A percentile compares a stretch with the other conserved stretches of the same genome.
phyloP scores from a whole-genome alignment of 2,329 filamentous ascomycete genomes.

The Chaetomium olivaceum region DNA sequence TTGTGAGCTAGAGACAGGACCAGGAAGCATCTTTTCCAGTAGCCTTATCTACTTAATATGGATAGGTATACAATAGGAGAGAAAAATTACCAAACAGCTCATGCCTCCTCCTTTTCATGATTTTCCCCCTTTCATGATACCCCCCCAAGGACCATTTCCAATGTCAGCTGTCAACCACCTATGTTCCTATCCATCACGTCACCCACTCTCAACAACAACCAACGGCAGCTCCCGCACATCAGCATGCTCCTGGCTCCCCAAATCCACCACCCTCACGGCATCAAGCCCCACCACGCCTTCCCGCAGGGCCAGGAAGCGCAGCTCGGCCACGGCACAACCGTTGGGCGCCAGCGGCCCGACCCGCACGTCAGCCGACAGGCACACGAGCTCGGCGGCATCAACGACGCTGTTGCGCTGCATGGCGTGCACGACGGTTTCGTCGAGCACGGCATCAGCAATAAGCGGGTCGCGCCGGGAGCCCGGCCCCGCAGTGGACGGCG shows the following conservation, averaged over 20 bases:
- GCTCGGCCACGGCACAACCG: constrained; percentile 71
- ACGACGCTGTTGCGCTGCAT: constrained; percentile 66
- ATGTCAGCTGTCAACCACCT: neutral
- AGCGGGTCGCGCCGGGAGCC: constrained; percentile 20
- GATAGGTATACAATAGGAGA: neutral
- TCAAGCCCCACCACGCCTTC: constrained; percentile 71
- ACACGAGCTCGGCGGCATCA: constrained; percentile 69
- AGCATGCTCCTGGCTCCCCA: constrained; percentile 73
- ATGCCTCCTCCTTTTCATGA: neutral
- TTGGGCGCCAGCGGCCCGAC: constrained; percentile 71
- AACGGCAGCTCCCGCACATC: constrained; percentile 74
- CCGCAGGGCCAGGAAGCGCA: constrained; percentile 69
- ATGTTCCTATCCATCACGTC: constrained; percentile 15
- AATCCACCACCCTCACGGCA: constrained; percentile 70
- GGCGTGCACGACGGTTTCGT: constrained; percentile 70
- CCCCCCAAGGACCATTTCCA: neutral
- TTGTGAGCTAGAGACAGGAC: neutral
- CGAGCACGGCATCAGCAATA: constrained; percentile 66
- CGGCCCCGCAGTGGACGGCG: constrained; percentile 52
- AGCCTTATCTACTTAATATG: neutral
- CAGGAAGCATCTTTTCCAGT: neutral
- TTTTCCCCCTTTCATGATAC: too few species aligned
- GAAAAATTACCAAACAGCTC: neutral
- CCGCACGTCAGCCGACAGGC: constrained; percentile 71
- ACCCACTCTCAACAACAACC: constrained; percentile 52